A percentile compares a stretch with the other conserved stretches of the same genome.
Evolutionary conservation across 345 rosid species (phyloP).

Genomic region (Psidium friedrichsthalianum): DNA sequence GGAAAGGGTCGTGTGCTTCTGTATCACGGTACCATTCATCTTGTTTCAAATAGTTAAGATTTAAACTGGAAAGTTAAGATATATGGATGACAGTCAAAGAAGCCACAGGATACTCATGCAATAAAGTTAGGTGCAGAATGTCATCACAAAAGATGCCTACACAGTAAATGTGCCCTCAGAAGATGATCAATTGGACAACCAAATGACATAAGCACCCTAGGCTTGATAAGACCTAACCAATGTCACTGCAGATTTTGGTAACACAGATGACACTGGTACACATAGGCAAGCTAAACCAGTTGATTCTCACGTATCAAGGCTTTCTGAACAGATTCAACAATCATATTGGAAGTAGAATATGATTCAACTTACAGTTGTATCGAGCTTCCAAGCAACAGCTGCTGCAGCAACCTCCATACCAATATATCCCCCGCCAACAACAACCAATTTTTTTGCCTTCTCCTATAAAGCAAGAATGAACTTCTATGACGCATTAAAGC

Average conservation of each 20-base stretch:
- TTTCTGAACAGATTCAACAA: not conserved
- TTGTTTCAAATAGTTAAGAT: not conserved
- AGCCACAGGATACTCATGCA: not conserved
- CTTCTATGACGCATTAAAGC: not conserved
- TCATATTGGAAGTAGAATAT: not conserved
- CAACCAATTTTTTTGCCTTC: constrained; percentile 64
- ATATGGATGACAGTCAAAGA: not conserved
- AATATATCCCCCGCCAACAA: constrained; percentile 96
- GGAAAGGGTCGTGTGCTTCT: not conserved
- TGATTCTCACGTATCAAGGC: not conserved
- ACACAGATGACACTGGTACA: not conserved
- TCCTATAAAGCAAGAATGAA: constrained; percentile 26
- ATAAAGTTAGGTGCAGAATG: not conserved
- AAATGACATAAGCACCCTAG: not conserved
- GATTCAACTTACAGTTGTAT: constrained; percentile 48
- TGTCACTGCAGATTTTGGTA: not conserved
- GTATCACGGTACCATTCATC: not conserved
- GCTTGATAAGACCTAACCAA: not conserved
- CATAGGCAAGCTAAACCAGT: not conserved
- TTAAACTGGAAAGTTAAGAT: not conserved
- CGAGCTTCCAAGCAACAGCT: constrained; percentile 88
- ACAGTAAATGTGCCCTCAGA: not conserved
- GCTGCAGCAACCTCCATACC: constrained; percentile 99
- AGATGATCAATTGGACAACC: not conserved
- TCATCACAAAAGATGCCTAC: not conserved